A percentile compares a stretch with the other conserved stretches of the same genome.
Conservation (phyloP, 2,329 filamentous ascomycete genomes). For the Apiospora malaysiana region DNA sequence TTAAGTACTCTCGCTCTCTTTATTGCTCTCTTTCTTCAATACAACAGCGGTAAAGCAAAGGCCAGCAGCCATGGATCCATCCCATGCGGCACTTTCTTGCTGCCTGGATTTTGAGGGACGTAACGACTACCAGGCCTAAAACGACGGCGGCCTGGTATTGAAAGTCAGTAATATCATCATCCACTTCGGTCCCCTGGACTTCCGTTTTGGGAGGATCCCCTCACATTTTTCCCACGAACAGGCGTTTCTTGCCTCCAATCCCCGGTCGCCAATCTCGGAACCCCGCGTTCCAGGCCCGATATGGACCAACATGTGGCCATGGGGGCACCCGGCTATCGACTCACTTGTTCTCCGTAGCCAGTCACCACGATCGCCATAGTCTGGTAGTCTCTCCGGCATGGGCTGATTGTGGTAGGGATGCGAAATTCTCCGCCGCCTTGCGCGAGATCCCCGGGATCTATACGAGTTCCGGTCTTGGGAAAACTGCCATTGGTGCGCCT, state of each 20-base stretch:
- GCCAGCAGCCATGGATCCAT: background rate
- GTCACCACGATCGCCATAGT: background rate
- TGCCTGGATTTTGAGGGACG: background rate
- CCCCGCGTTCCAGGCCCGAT: slow-evolving; percentile 11
- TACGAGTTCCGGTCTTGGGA: background rate
- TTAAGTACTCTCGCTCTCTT: too few species aligned
- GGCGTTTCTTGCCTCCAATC: background rate
- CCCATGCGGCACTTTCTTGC: background rate
- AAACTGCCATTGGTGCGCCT: slow-evolving; percentile 5
- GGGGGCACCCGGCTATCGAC: background rate
- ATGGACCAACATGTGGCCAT: background rate
- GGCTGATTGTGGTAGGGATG: background rate
- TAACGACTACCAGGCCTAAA: background rate
- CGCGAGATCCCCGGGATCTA: background rate
- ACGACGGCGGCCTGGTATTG: background rate
- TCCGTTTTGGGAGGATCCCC: slow-evolving; percentile 5
- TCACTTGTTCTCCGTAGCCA: background rate
- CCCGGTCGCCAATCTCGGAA: slow-evolving; percentile 12
- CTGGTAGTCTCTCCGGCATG: background rate
- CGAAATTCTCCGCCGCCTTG: background rate
- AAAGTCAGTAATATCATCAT: background rate
- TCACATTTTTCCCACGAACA: slow-evolving; percentile 15
- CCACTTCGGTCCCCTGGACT: slow-evolving; percentile 1
- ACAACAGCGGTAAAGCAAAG: background rate
- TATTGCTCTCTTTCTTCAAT: background rate